Evolutionary conservation across 2,329 filamentous ascomycete genomes (phyloP), one percentile per base, ranked within the genome.

Genomic region (Aureobasidium sp.): DNA sequence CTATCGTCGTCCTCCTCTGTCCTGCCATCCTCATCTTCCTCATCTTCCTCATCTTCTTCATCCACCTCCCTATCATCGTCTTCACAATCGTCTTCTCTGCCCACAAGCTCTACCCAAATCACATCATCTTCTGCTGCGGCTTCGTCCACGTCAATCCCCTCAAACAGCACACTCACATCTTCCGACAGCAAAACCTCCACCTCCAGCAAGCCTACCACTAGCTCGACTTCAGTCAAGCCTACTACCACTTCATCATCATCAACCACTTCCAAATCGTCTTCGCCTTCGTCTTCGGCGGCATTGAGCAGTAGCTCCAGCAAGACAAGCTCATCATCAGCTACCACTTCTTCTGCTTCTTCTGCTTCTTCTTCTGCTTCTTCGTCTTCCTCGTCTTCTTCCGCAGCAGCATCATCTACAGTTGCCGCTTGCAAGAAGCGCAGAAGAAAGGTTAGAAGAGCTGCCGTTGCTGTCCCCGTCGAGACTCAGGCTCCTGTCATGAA

Each of bases 361-460:
- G 21, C 48, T 27, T 50, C 48, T 10, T 34, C 48, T 27, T 50
- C 48, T 10, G 36, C 47, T 29, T 37, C 49, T 16, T 41, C 32
- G 2, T 39, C 52, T 5, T 42, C 52, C 5, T 45, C 29, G 1
- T n/a, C 54, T 27, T 59, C 55, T 13, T 37, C 55, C 1, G 55
- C 53, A 15, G 55, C 55, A 29, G n/a, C 55, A n/a, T 41, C 45
- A 1, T 59, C 54, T 2, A 11, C 54, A 47, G 54, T 44, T n/a
- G 32, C 42, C 15, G 44, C 34, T 10, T 49, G 45, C 34, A 59
- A 42, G 36, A 47, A 37, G 16, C 45, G 57, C 16, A 39, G 57
- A 39, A 59, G 57, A 59, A 59, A 59, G 57, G 27, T 50, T 29
- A 59, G 45, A 50, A 59, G 57, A 59, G n/a, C 25, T 11, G 54